These are phyloP conservation scores for Cercospora citrullina DNA, from an alignment of 2,329 filamentous ascomycete genomes.

Conservation along the genomic window DNA sequence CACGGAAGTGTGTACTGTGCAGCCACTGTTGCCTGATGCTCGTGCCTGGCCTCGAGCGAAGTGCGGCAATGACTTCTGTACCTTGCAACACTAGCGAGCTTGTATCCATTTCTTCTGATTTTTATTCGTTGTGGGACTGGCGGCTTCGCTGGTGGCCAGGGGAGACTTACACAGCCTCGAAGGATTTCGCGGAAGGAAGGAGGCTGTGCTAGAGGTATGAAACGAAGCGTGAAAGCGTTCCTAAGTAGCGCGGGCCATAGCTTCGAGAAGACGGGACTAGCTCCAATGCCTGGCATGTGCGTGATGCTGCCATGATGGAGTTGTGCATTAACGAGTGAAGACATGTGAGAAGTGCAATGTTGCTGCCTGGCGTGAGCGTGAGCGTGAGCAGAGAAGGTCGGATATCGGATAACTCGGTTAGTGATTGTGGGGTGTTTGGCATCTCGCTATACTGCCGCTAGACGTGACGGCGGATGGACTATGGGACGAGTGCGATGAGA, in stretches of 20 bases:
- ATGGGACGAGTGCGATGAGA: neutral
- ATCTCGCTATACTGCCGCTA: neutral
- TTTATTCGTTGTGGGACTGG: constrained; percentile 8
- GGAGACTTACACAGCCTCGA: constrained; percentile 11
- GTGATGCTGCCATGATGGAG: constrained; percentile 7
- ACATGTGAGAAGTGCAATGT: neutral
- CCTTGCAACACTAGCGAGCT: neutral
- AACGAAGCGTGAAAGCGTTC: constrained; percentile 13
- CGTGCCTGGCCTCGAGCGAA: neutral
- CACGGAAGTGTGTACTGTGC: neutral
- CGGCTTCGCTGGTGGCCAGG: constrained; percentile 8
- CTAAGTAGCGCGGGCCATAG: constrained; percentile 1
- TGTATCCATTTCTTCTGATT: neutral
- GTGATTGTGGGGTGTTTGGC: neutral
- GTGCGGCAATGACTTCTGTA: neutral
- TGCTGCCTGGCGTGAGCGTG: neutral
- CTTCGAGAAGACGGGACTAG: constrained; percentile 2
- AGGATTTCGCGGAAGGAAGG: constrained; percentile 4
- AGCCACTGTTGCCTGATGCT: neutral
- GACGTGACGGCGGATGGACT: neutral
- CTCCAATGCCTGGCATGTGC: constrained; percentile 3
- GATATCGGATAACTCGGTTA: neutral
- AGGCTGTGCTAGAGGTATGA: constrained; percentile 12
- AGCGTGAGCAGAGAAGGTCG: neutral
- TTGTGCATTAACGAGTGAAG: neutral